phyloP scores from a whole-genome alignment of 805 yeast genomes.

The Wickerhamomyces pijperi region DNA sequence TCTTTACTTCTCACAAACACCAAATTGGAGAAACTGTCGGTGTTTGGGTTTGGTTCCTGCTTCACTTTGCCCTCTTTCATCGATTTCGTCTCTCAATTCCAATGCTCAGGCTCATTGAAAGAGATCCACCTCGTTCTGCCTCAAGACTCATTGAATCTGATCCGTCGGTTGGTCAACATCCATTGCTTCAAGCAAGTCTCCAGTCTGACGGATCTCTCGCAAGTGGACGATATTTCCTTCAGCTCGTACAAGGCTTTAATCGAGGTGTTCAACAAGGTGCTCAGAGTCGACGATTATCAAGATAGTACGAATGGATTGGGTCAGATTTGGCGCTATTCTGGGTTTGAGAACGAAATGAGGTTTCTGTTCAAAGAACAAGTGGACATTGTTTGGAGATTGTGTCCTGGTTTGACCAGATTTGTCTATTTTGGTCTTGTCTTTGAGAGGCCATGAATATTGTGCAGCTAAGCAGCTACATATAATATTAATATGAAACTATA shows the following conservation, averaged over 20 bases:
- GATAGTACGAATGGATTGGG: background rate
- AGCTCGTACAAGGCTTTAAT: constrained; percentile 7
- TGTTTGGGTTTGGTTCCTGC: background rate
- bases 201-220: constrained; percentile 3
- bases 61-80: background rate
- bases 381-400: background rate
- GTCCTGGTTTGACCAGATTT: background rate
- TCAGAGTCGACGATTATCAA: constrained; percentile 13
- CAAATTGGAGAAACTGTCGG: background rate
- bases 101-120: background rate
- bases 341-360: background rate
- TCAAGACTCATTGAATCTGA: background rate
- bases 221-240: constrained; percentile 12
- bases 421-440: background rate
- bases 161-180: constrained; percentile 1
- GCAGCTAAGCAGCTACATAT: too few relatives aligned
- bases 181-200: constrained; percentile 8
- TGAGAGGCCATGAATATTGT: background rate
- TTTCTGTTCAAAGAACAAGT: background rate
- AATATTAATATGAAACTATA: too few relatives aligned
- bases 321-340: background rate
- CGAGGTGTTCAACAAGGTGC: constrained; percentile 10
- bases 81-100: background rate
- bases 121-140: background rate
- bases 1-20: background rate